A percentile compares a stretch with the other conserved stretches of the same genome.
These are phyloP conservation scores for Erodium trifolium DNA, from an alignment of 441 rosid species.

Conservation along the genomic window DNA sequence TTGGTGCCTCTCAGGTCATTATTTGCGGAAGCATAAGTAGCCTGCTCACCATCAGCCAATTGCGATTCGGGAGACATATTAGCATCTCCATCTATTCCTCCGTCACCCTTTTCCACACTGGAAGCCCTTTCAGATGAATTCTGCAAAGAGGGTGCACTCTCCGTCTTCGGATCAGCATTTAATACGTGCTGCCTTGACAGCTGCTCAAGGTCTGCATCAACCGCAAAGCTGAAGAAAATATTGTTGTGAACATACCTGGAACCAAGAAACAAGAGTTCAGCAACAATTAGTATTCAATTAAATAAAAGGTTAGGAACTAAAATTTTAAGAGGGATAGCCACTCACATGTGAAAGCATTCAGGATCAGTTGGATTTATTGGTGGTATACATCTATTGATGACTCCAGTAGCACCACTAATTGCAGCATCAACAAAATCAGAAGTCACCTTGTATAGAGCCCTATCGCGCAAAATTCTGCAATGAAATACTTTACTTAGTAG, in stretches of 20 bases:
- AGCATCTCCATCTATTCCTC: conserved; percentile 29
- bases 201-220: conserved; percentile 92
- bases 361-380: conserved; percentile 99
- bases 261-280: background rate
- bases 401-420: conserved; percentile 92
- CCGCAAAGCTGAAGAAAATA: conserved; percentile 98
- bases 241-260: conserved; percentile 99
- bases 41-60: conserved; percentile 88
- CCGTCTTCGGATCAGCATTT: conserved; percentile 26
- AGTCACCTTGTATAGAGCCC: conserved; percentile 98
- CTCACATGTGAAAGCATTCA: conserved; percentile 99
- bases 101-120: conserved; percentile 30
- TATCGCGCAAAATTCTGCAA: conserved; percentile 87
- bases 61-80: conserved; percentile 29
- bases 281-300: background rate
- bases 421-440: conserved; percentile 99
- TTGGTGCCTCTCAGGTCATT: conserved; percentile 98
- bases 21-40: conserved; percentile 98
- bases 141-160: conserved; percentile 19
- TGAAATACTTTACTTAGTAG: conserved; percentile 18
- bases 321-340: conserved; percentile 20
- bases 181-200: conserved; percentile 45
- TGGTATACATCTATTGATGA: conserved; percentile 92
- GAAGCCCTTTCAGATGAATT: conserved; percentile 37
- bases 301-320: background rate